A percentile compares a stretch with the other conserved stretches of the same genome.
These are phyloP conservation scores for Fraxinus xanthoxyloides DNA, from an alignment of 305 asterid species.

Conservation along the genomic window DNA sequence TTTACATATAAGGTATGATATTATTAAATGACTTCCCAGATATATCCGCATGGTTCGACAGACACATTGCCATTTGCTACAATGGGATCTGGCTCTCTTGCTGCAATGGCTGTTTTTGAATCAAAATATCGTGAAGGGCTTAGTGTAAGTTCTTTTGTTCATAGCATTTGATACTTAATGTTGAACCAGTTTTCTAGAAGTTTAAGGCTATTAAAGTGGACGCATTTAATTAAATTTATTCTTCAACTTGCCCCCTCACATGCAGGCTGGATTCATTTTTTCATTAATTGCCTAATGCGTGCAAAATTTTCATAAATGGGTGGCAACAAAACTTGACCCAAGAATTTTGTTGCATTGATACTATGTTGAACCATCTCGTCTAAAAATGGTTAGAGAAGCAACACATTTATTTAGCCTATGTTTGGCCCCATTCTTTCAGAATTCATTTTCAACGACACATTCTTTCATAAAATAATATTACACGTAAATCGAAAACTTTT, in stretches of 20 bases:
- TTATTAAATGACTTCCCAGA: constrained; percentile 42
- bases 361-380: not conserved
- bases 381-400: not conserved
- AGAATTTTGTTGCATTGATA: not conserved
- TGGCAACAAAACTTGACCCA: not conserved
- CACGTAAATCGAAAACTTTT: no score
- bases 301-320: not conserved
- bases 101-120: constrained; percentile 92
- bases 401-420: not conserved
- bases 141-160: constrained; percentile 49
- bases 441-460: no score
- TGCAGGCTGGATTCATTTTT: not conserved
- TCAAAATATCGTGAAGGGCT: constrained; percentile 80
- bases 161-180: not conserved
- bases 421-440: no score
- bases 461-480: no score
- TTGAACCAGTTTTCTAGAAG: not conserved
- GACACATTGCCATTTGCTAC: constrained; percentile 98
- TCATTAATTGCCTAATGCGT: not conserved
- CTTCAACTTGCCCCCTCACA: not conserved
- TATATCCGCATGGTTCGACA: constrained; percentile 95
- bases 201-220: not conserved
- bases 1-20: constrained; percentile 12
- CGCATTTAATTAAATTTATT: not conserved
- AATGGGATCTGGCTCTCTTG: constrained; percentile 99